A percentile compares a stretch with the other conserved stretches of the same genome.
phyloP scores from a whole-genome alignment of 768 basidiomycete species.

The Auriscalpium microsporum region DNA sequence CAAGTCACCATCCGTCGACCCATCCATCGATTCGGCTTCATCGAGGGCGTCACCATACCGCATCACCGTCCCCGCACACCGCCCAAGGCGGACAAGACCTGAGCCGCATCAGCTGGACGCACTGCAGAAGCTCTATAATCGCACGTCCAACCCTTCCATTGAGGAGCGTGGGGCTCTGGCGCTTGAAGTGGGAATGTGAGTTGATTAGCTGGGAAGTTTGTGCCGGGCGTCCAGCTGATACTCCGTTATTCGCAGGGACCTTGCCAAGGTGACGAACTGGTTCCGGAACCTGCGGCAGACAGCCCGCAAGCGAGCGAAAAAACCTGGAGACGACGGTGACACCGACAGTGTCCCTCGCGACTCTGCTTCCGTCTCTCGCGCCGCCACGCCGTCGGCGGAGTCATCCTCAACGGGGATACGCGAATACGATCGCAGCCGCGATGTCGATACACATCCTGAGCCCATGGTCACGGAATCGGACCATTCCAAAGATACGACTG shows the following conservation, averaged over 20 bases:
- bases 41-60: slow-evolving; percentile 40
- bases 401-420: slow-evolving; percentile 46
- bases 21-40: slow-evolving; percentile 26
- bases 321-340: slow-evolving; percentile 39
- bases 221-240: not conserved
- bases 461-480: slow-evolving; percentile 24
- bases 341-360: slow-evolving; percentile 21
- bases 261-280: slow-evolving; percentile 84
- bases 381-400: slow-evolving; percentile 41
- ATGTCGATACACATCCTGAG: slow-evolving; percentile 31
- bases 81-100: slow-evolving; percentile 67
- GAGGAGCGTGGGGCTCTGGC: slow-evolving; percentile 72
- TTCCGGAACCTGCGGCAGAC: slow-evolving; percentile 80
- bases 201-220: slow-evolving; percentile 26
- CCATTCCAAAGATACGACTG: no score
- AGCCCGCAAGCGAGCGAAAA: slow-evolving; percentile 59
- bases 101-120: slow-evolving; percentile 73
- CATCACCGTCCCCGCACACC: slow-evolving; percentile 29
- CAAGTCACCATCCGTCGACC: slow-evolving; percentile 20
- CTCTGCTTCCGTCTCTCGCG: slow-evolving; percentile 42
- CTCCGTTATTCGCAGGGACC: slow-evolving; percentile 38
- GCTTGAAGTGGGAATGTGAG: slow-evolving; percentile 62
- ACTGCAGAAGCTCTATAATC: slow-evolving; percentile 58
- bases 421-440: slow-evolving; percentile 17
- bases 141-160: slow-evolving; percentile 67